Evolutionary conservation across 2,329 filamentous ascomycete species (phyloP), one percentile per base, ranked within the genome.

Genomic region (Aurifilum marmelostoma): DNA sequence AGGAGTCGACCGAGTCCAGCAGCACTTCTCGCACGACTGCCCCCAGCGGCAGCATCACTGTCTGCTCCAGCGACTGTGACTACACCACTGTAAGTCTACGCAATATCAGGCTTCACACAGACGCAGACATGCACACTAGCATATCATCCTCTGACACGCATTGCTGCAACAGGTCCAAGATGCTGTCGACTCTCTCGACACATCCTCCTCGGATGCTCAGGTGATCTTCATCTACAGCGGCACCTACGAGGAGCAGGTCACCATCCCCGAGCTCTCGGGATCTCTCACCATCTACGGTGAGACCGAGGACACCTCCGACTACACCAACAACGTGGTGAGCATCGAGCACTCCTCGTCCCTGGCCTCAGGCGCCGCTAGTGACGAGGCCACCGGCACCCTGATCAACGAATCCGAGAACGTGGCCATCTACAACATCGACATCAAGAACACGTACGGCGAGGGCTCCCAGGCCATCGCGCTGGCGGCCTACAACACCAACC

Each of bases 181-280:
- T 24, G 69, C 69, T 50, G 69, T 71, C 58, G 65, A 67, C 59
- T 69, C 69, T 32, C 65, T 71, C 34, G 32, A 47, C 67, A 65
- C 67, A 16, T 69, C 67, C 21, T 67, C 67, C 37, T 64, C 65
- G 2, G 29, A 32, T 21, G 65, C 62, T 34, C 64, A 67, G 58
- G 61, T 58, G 56, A 71, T 71, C 52, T 71, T 67, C 65, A 71
- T 71, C 63, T 71, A 66, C 34, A 65, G 83, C 58, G 87, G 87
- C 5, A 88, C 83, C 54, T 89, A 89, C 78, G 78, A 78, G 16
- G 87, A 89, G 74, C 87, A 88, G 75, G 85, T 89, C 63, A 84
- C 82, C 72, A 81, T 89, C 60, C 78, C 82, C 9, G 73, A 77
- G 2, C 79, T 83, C 58, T 80, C 79, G 34, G 83, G 82, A 1